Evolutionary conservation across 352 stramenopile species (phyloP).

Genomic region (Phytopythium chamaehyphon): DNA sequence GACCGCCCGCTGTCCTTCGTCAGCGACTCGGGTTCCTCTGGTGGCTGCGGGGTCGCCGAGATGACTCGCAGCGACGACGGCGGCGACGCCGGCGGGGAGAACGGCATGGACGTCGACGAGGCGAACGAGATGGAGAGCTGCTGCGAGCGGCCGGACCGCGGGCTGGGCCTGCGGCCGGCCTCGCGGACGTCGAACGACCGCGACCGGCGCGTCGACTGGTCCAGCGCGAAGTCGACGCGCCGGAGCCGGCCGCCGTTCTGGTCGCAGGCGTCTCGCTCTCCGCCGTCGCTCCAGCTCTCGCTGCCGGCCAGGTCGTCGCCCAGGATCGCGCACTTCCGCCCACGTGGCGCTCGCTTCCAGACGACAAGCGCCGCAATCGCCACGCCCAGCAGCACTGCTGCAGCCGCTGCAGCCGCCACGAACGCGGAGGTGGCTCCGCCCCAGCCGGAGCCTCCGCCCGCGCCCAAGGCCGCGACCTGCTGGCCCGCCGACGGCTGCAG

Average conservation of each 20-base stretch:
- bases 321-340: constrained; percentile 19
- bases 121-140: background rate
- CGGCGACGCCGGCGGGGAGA: background rate
- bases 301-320: background rate
- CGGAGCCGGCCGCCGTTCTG: constrained; percentile 5
- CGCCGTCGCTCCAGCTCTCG: background rate
- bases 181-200: background rate
- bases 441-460: background rate
- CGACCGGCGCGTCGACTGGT: background rate
- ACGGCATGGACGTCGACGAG: background rate
- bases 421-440: background rate
- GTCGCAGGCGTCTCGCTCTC: background rate
- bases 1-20: too few relatives aligned
- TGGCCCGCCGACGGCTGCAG: background rate
- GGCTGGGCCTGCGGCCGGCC: background rate
- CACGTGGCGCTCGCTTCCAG: constrained; percentile 9
- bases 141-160: too few relatives aligned
- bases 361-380: constrained; percentile 7
- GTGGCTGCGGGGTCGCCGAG: background rate
- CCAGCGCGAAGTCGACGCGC: constrained; percentile 24
- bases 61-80: constrained; percentile 1
- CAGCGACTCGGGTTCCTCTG: background rate
- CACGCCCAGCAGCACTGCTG: constrained; percentile 8
- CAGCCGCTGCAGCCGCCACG: background rate
- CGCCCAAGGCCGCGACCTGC: background rate